Percentiles rank a stretch among this genome's conserved stretches.
Conservation (phyloP, 2,329 filamentous ascomycete species). For the Xylariaceae sp. region DNA sequence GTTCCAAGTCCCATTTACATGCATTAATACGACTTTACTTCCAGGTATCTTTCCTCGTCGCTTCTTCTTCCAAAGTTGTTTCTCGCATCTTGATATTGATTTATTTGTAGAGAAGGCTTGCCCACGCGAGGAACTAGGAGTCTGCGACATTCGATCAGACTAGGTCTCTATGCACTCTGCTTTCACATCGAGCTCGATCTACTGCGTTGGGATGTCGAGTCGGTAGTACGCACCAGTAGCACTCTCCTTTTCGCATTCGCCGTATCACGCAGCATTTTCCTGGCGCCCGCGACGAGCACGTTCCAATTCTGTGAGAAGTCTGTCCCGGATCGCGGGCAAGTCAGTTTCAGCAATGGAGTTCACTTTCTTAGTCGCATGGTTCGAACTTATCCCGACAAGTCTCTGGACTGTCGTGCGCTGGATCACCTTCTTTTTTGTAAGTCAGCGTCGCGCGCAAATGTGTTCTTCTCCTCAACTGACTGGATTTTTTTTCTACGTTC, state of each 20-base stretch:
- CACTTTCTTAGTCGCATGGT: conserved; percentile 18
- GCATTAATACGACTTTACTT: background rate
- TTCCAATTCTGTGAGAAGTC: background rate
- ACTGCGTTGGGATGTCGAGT: background rate
- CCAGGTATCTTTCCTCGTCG: background rate
- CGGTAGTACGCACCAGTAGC: background rate
- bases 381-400: conserved; percentile 21
- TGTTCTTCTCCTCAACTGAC: conserved; percentile 11
- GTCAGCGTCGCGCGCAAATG: conserved; percentile 8
- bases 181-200: too few relatives aligned
- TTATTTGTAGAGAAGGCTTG: background rate
- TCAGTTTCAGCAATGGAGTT: conserved; percentile 17
- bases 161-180: background rate
- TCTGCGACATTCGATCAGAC: background rate
- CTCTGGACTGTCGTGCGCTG: conserved; percentile 30
- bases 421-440: conserved; percentile 33
- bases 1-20: background rate
- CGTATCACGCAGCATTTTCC: background rate
- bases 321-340: conserved; percentile 10
- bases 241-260: background rate
- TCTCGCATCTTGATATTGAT: background rate
- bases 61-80: background rate
- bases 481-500: background rate
- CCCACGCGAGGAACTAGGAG: background rate
- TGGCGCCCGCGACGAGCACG: background rate